A percentile compares a stretch with the other conserved stretches of the same genome.
These are phyloP conservation scores for Pythium utonaiense DNA, from an alignment of 352 stramenopile genomes.

Conservation along the genomic window DNA sequence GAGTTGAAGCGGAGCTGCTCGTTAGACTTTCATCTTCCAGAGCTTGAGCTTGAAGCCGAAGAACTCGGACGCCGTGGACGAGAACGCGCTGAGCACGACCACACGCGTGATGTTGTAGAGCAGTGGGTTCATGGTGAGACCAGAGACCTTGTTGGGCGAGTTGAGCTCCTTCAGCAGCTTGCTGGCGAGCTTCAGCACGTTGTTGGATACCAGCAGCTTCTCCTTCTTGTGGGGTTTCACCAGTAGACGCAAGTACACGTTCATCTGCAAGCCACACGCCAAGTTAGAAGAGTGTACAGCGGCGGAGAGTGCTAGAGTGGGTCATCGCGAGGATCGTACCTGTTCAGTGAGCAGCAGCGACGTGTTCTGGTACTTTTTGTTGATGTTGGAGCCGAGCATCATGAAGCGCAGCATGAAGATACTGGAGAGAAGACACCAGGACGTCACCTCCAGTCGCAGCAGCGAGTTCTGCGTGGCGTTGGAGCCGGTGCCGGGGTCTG, in stretches of 20 bases:
- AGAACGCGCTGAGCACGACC: constrained; percentile 87
- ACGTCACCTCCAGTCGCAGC: constrained; percentile 80
- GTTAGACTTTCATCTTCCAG: constrained; percentile 86
- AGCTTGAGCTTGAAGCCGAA: constrained; percentile 92
- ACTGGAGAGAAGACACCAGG: constrained; percentile 84
- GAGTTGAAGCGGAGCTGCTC: not conserved
- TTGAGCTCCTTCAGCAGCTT: constrained; percentile 91
- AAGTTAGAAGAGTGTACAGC: not conserved
- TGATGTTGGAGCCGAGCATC: constrained; percentile 89
- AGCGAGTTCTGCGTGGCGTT: constrained; percentile 57
- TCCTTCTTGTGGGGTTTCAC: constrained; percentile 87
- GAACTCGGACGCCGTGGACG: constrained; percentile 85
- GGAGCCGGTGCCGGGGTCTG: constrained; percentile 38
- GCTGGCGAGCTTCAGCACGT: constrained; percentile 88
- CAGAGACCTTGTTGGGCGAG: constrained; percentile 88
- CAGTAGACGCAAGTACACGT: constrained; percentile 81
- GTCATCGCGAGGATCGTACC: constrained; percentile 44
- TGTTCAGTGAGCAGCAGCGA: constrained; percentile 88
- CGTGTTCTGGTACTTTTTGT: constrained; percentile 91
- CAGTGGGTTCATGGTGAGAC: constrained; percentile 88
- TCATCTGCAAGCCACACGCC: constrained; percentile 53
- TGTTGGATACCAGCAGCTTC: constrained; percentile 87
- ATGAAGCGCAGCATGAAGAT: constrained; percentile 90
- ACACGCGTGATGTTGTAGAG: constrained; percentile 89
- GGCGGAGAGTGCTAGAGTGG: too few relatives aligned